A percentile compares a stretch with the other conserved stretches of the same genome.
Evolutionary conservation across 2,329 filamentous ascomycete genomes (phyloP).

Genomic region (Fusarium vanettenii): DNA sequence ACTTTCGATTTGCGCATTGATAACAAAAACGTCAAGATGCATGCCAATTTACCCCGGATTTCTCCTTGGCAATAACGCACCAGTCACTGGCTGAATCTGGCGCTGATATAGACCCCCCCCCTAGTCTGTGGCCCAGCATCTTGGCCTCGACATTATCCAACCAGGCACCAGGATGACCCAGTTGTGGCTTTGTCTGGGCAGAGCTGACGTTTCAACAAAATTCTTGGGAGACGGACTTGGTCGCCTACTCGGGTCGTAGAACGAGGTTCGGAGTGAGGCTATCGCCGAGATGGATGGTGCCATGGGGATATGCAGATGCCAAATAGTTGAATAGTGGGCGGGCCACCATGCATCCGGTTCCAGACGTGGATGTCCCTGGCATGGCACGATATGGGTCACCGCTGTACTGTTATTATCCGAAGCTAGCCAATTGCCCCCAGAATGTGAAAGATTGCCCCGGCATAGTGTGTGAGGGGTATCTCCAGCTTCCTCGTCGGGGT

Average conservation of each 20-base stretch:
- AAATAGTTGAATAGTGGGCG: conserved; percentile 26
- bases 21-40: conserved; percentile 5
- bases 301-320: conserved; percentile 18
- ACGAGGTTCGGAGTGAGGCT: conserved; percentile 24
- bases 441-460: not conserved
- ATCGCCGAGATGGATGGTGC: conserved; percentile 26
- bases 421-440: conserved; percentile 30
- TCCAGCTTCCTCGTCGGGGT: conserved; percentile 23
- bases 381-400: conserved; percentile 12
- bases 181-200: not conserved
- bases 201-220: not conserved
- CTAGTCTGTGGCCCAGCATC: not conserved
- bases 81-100: not conserved
- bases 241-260: conserved; percentile 1
- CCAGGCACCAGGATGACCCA: not conserved
- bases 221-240: not conserved
- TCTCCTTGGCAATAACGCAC: not conserved
- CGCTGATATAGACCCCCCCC: not conserved
- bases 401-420: conserved; percentile 1
- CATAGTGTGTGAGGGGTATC: conserved; percentile 30
- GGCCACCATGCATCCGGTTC: conserved; percentile 24
- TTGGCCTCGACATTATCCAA: not conserved
- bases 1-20: conserved; percentile 27
- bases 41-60: conserved; percentile 11
- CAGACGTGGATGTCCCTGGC: conserved; percentile 21